phyloP scores from a whole-genome alignment of 805 yeast species.

The Yamadazyma nakazawae region DNA sequence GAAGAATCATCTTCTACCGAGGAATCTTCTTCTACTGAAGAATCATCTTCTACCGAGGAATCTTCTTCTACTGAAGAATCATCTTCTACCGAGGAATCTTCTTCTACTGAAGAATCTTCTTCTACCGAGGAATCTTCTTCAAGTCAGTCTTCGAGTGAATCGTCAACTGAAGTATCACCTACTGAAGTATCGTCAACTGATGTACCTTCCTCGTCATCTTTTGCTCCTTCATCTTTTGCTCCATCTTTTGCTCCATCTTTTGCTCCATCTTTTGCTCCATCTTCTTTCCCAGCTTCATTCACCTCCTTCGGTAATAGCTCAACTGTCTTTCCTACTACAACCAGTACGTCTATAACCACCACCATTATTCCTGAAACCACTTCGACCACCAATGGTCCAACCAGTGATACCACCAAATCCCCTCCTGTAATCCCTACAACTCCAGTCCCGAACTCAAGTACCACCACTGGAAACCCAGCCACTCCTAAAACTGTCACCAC shows the following conservation, averaged over 20 bases:
- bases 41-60: neutral
- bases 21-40: slow-evolving; percentile 3
- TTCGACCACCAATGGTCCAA: neutral
- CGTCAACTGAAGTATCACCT: too few relatives aligned
- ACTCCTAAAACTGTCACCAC: neutral
- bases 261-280: too few relatives aligned
- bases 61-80: neutral
- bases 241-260: too few relatives aligned
- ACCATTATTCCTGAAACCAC: neutral
- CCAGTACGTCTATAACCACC: neutral
- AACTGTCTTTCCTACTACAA: neutral
- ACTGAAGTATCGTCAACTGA: too few relatives aligned
- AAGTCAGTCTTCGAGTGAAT: too few relatives aligned
- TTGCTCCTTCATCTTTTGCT: too few relatives aligned
- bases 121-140: too few relatives aligned
- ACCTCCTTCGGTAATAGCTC: neutral
- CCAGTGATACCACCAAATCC: neutral
- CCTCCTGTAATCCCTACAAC: too few relatives aligned
- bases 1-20: too few relatives aligned
- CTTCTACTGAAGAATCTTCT: neutral
- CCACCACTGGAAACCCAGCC: neutral
- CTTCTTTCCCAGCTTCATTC: too few relatives aligned
- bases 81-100: neutral
- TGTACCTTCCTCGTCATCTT: too few relatives aligned
- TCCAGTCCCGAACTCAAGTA: too few relatives aligned